Percentiles rank a stretch among this genome's conserved stretches.
Evolutionary conservation across 78 protist genomes (phyloP).

Genomic region (Dictyostelium discoideum): dicty_2.7 NC_007090.3:5100001-5100500

Average conservation of each 20-base stretch:
- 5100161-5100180: conserved; percentile 68
- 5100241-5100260: conserved; percentile 53
- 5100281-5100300: conserved; percentile 23
- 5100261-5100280: conserved; percentile 53
- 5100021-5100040: conserved; percentile 71
- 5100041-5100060: conserved; percentile 77
- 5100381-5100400: not conserved
- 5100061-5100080: conserved; percentile 80
- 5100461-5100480: not conserved
- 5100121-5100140: conserved; percentile 12
- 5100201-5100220: conserved; percentile 47
- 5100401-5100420: not conserved
- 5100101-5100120: conserved; percentile 68
- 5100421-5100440: not conserved
- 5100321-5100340: conserved; percentile 48
- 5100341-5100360: conserved; percentile 53
- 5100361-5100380: not conserved
- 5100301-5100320: conserved; percentile 41
- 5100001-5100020: conserved; percentile 83
- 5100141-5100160: conserved; percentile 77
- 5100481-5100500: not conserved
- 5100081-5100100: conserved; percentile 74
- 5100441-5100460: not conserved
- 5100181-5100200: conserved; percentile 14
- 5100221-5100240: conserved; percentile 42